Evolutionary conservation across 805 yeast genomes (phyloP), one percentile per base, ranked within the genome.

Genomic region (Candida germanica): DNA sequence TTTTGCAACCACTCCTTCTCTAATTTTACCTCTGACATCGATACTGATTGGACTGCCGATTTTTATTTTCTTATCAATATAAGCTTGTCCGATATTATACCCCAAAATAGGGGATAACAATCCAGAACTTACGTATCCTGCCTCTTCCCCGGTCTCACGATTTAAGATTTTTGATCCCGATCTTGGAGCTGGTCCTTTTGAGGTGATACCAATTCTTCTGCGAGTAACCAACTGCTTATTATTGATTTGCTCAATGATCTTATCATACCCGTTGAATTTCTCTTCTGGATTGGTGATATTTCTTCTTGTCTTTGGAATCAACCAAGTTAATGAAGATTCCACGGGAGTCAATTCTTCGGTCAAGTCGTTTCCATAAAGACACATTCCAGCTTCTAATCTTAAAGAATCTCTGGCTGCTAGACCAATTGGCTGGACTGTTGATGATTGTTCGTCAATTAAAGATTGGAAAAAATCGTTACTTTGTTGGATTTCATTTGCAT

Each of bases 401-500:
- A 93, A 71, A 8, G 97, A 86, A 59, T 93, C 98, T 61, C 98
- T 80, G 2, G 98, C 98, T n/a, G 98, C 98, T 34, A 93, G 76
- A 4, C 98, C 98, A 49, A 88, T 86, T 25, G 96, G 95, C 56
- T 77, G 78, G 31, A 87, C 86, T 9, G 66, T 57, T 3, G 73
- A 73, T 54, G 78, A 67, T 39, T 57, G 52, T 26, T 73, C 71
- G 33, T 64, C 71, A 28, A 86, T 59, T 33, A 87, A 61, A 5
- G 74, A 67, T 40, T 73, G 63, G 29, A 93, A 79, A 47, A 93
- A 77, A 1, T 73, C 77, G 20, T 65, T 56, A 1, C 91, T 81
- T 31, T 56, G 54, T 16, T 49, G 41, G 15, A 70, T 56, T 35
- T 69, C 64, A 32, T 58, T 51, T 38, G 75, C 66, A 18, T 41